A percentile compares a stretch with the other conserved stretches of the same genome.
Conservation (phyloP, 306 rosid species). For the Prunus salicina region DNA sequence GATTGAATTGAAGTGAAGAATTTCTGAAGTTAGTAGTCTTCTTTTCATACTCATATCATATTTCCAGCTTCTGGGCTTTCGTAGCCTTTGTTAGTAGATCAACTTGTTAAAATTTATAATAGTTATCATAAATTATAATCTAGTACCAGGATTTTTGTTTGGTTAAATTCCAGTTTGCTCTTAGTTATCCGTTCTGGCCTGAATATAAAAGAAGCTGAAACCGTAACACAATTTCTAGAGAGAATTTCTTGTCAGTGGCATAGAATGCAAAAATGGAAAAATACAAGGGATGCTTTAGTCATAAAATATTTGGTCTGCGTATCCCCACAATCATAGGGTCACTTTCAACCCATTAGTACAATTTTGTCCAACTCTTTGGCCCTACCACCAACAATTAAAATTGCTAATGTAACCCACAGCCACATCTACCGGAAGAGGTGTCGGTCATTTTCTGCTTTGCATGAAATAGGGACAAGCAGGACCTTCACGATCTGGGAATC, state of each 20-base stretch:
- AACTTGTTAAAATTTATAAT: conserved; percentile 27
- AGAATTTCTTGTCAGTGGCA: conserved; percentile 25
- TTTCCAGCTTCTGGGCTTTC: conserved; percentile 23
- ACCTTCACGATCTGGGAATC: conserved; percentile 39
- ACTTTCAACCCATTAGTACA: conserved; percentile 31
- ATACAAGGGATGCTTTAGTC: conserved; percentile 22
- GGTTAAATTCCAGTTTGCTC: conserved; percentile 8
- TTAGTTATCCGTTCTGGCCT: conserved; percentile 11
- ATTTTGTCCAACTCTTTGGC: conserved; percentile 35
- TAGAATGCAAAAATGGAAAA: conserved; percentile 32
- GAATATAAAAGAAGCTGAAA: not conserved
- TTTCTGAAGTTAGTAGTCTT: conserved; percentile 44
- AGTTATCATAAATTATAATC: conserved; percentile 24
- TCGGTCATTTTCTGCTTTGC: conserved; percentile 35
- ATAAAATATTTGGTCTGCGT: not conserved
- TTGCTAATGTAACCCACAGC: not conserved
- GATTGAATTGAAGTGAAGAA: conserved; percentile 24
- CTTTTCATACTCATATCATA: conserved; percentile 26
- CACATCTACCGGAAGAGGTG: conserved; percentile 27
- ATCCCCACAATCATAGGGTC: conserved; percentile 36
- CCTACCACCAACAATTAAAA: conserved; percentile 14
- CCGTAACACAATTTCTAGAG: not conserved
- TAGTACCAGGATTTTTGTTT: conserved; percentile 3
- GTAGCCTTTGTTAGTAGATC: conserved; percentile 27
- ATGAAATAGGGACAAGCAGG: conserved; percentile 21